Conservation (phyloP, 2,329 filamentous ascomycete species). For the Phialophora chinensis region DNA sequence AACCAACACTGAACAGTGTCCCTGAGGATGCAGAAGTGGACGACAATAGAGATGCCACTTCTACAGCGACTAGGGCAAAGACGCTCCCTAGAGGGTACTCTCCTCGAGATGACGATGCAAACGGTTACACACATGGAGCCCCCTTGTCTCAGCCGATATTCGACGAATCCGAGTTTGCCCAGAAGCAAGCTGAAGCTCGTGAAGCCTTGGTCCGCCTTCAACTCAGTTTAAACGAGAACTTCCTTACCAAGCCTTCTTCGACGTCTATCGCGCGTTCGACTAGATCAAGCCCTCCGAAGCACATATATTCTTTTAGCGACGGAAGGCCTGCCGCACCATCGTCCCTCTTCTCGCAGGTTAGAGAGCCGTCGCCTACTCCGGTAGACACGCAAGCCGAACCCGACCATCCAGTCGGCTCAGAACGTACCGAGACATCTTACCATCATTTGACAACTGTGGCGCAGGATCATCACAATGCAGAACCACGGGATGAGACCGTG, state of each 20-base stretch:
- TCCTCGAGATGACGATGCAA: neutral
- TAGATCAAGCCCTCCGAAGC: constrained; percentile 17
- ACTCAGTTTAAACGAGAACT: constrained; percentile 38
- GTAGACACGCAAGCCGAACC: constrained; percentile 19
- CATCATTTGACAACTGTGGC: constrained; percentile 27
- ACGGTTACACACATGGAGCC: neutral
- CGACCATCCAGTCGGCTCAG: constrained; percentile 14
- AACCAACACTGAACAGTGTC: constrained; percentile 26
- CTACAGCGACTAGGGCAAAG: neutral
- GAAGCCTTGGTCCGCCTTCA: constrained; percentile 38
- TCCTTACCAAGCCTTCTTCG: constrained; percentile 25
- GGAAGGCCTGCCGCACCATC: constrained; percentile 31
- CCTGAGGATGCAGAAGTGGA: constrained; percentile 27
- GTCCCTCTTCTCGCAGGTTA: constrained; percentile 31
- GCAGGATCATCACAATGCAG: neutral
- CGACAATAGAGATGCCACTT: constrained; percentile 10
- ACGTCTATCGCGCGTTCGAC: constrained; percentile 20
- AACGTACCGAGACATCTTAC: constrained; percentile 22
- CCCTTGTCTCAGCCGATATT: constrained; percentile 29
- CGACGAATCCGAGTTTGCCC: constrained; percentile 36
- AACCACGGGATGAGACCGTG: neutral
- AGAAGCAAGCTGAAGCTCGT: constrained; percentile 39
- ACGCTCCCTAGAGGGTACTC: neutral
- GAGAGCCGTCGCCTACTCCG: constrained; percentile 20
- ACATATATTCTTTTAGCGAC: constrained; percentile 24